Conservation (phyloP, 768 basidiomycete species). For the Xerocomellus chrysenteron region DNA sequence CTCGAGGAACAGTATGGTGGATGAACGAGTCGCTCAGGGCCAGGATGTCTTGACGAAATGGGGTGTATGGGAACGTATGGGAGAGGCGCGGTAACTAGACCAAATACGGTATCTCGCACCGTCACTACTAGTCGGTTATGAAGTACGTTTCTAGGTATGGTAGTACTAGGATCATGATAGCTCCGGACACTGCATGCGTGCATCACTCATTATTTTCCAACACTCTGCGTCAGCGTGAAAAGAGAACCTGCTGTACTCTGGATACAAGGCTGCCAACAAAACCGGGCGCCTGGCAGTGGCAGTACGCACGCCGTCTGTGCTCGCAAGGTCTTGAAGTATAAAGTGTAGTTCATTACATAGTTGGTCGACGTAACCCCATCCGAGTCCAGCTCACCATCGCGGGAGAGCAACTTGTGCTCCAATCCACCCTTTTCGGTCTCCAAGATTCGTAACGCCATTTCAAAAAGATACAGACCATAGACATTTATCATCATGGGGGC, state of each 20-base stretch:
- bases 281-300: no score
- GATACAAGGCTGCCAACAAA: no score
- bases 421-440: not conserved
- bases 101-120: not conserved
- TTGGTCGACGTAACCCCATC: not conserved
- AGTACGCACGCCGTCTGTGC: no score
- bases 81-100: not conserved
- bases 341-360: not conserved
- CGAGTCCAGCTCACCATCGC: not conserved
- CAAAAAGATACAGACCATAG: conserved; percentile 14
- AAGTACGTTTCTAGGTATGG: not conserved
- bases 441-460: not conserved
- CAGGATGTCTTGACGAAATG: conserved; percentile 21
- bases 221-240: no score
- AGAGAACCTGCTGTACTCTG: no score
- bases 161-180: not conserved
- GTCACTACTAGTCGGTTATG: not conserved
- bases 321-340: no score
- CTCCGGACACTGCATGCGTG: not conserved
- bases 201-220: not conserved
- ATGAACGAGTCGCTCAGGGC: not conserved
- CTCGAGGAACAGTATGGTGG: not conserved
- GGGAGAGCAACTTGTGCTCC: not conserved
- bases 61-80: conserved; percentile 22
- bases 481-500: not conserved